Evolutionary conservation across 106 monocot species (phyloP).

Genomic region (Dendrobium huoshanense): DNA sequence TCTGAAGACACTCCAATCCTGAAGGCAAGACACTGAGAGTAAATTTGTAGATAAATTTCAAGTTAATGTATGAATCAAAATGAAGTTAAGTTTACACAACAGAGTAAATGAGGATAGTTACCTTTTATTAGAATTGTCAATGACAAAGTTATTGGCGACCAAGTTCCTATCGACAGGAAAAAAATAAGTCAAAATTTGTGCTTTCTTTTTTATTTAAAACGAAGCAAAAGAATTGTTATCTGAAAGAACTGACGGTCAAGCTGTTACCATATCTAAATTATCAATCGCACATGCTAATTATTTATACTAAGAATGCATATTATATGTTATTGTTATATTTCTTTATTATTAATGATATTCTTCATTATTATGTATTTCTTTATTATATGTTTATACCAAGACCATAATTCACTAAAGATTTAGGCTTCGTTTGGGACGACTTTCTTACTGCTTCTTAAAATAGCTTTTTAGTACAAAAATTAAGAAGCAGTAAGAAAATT

Average conservation of each 20-base stretch:
- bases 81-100: not conserved
- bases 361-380: too few species aligned
- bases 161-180: slow-evolving; percentile 52
- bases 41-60: not conserved
- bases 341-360: too few species aligned
- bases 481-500: too few species aligned
- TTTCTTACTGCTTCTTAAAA: too few species aligned
- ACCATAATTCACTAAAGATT: too few species aligned
- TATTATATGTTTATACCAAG: too few species aligned
- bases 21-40: slow-evolving; percentile 42
- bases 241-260: not conserved
- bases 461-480: too few species aligned
- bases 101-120: slow-evolving; percentile 5
- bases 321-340: not conserved
- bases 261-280: too few species aligned
- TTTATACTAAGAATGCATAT: not conserved
- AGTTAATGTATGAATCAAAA: not conserved
- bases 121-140: slow-evolving; percentile 71
- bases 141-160: slow-evolving; percentile 81
- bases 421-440: too few species aligned
- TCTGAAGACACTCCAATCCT: slow-evolving; percentile 78
- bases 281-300: not conserved
- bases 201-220: not conserved
- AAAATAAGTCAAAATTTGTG: not conserved
- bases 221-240: not conserved